Evolutionary conservation across 345 rosid genomes (phyloP), one percentile per base, ranked within the genome.

Genomic region (Odontarrhena argentea): DNA sequence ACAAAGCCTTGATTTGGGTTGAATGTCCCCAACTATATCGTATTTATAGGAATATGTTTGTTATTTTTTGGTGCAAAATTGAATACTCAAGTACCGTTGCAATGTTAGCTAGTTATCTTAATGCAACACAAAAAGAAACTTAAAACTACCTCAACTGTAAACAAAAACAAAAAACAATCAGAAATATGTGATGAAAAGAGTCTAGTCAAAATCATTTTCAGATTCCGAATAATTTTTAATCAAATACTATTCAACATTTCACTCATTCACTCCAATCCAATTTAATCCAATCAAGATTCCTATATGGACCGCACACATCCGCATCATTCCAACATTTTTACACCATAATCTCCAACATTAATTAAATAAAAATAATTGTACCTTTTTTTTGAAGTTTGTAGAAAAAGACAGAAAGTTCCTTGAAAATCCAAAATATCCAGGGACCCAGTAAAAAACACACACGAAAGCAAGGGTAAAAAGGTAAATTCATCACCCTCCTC

Each of bases 341-440:
- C 60, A 60, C 13, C 52, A 13, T 43, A 48, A 43, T 70, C 47
- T 53, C n/a, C 55, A 11, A 25, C 15, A 55, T 50, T 5, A 44
- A 43, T 12, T 43, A 52, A 12, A 42, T 34, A 43, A 28, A 28
- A 28, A 28, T 2, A 28, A 28, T 3, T 28, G 5, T 32, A 32
- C 36, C 6, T 32, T 32, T 57, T 18, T 28, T 38, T 15, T 15
- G 6, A 38, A 56, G 9, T 15, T 30, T 3, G n/a, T 22, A 32
- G 8, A 45, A 63, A 26, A 63, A 46, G 42, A 70, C 55, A 44
- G 38, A 61, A 61, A 8, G 10, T n/a, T 6, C 7, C 2, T 41
- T 34, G 55, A 65, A 26, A 65, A 49, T 72, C 65, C 70, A 72
- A 71, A 65, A 63, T 22, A 4, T n/a, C 34, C 7, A 50, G 76